These are phyloP conservation scores for Coemansia sp. DNA, from an alignment of 192 early-diverging fungal species.

Conservation along the genomic window DNA sequence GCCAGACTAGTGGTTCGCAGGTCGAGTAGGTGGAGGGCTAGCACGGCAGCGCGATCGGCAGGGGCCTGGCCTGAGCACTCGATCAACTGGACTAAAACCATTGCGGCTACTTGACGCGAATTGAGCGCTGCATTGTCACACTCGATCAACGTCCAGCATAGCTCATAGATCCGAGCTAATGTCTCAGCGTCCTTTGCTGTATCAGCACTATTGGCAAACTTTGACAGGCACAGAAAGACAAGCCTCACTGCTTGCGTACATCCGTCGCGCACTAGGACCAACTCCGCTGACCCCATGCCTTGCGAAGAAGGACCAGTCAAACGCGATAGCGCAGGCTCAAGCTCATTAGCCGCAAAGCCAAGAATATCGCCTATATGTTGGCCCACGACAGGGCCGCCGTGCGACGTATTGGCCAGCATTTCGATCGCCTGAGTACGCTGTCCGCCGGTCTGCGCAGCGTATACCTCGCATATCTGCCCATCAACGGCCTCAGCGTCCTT, in stretches of 20 bases:
- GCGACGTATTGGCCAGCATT: constrained; percentile 33
- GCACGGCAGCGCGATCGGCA: constrained; percentile 16
- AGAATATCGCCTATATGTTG: constrained; percentile 39
- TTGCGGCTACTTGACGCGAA: constrained; percentile 51
- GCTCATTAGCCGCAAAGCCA: constrained; percentile 22
- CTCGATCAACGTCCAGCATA: constrained; percentile 42
- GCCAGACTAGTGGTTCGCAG: constrained; percentile 1
- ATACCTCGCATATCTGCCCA: constrained; percentile 2
- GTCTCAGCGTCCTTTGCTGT: constrained; percentile 1
- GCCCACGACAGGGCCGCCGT: constrained; percentile 27
- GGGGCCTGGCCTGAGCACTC: constrained; percentile 36
- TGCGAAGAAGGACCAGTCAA: constrained; percentile 12
- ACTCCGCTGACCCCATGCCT: constrained; percentile 39
- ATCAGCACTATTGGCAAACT: constrained; percentile 2
- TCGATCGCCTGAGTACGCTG: constrained; percentile 46
- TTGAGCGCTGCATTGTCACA: constrained; percentile 31
- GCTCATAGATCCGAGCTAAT: constrained; percentile 26
- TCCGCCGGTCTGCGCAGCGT: constrained; percentile 24
- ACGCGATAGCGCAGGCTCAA: constrained; percentile 19
- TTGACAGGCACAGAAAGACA: constrained; percentile 42
- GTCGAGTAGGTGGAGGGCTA: constrained; percentile 34
- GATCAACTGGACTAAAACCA: constrained; percentile 45
- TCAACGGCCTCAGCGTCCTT: constrained; percentile 14
- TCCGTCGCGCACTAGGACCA: constrained; percentile 35
- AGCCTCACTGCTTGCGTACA: constrained; percentile 46